Evolutionary conservation across 2,329 filamentous ascomycete species (phyloP).

Genomic region (Akanthomyces dipterigenus): DNA sequence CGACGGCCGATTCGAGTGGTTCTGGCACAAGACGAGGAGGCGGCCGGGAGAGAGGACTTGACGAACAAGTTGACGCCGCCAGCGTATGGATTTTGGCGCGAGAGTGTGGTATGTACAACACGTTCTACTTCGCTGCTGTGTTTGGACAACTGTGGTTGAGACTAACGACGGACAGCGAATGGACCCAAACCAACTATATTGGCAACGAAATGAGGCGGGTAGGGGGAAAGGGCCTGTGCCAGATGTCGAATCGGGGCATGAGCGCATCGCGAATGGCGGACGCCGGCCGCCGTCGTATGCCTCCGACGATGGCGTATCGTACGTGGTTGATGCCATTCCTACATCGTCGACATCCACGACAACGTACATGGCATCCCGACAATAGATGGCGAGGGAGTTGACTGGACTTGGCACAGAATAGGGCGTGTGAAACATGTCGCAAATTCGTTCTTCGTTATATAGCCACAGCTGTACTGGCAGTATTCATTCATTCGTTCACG

Average conservation of each 20-base stretch:
- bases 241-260: slow-evolving; percentile 17
- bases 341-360: slow-evolving; percentile 36
- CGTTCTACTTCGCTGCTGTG: neutral
- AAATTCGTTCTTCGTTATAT: neutral
- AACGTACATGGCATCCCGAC: neutral
- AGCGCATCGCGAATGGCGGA: slow-evolving; percentile 17
- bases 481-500: neutral
- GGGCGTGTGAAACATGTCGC: neutral
- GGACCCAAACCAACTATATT: slow-evolving; percentile 74
- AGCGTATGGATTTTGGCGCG: slow-evolving; percentile 78
- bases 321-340: slow-evolving; percentile 61
- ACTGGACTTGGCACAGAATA: no score
- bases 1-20: slow-evolving; percentile 69
- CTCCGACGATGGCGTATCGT: slow-evolving; percentile 67
- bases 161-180: slow-evolving; percentile 48
- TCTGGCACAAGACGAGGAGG: slow-evolving; percentile 67
- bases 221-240: slow-evolving; percentile 14
- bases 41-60: slow-evolving; percentile 48
- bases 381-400: neutral
- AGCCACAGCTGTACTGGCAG: neutral
- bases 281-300: slow-evolving; percentile 66
- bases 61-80: slow-evolving; percentile 60
- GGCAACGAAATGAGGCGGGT: slow-evolving; percentile 57
- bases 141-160: neutral
- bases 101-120: slow-evolving; percentile 62